Conservation (phyloP, 805 yeast genomes). For the Lipomyces yamadae region DNA sequence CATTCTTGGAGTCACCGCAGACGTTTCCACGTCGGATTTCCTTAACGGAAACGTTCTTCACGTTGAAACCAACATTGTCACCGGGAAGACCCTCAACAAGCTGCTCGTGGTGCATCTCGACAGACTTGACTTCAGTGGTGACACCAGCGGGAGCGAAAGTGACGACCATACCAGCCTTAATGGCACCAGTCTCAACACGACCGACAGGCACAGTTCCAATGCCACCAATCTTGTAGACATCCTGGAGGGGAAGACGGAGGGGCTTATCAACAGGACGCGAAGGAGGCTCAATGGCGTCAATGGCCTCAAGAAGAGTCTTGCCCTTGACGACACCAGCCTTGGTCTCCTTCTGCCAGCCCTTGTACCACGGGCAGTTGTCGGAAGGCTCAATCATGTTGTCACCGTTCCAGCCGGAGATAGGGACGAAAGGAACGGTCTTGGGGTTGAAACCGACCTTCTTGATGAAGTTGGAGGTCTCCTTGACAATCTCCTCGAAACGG, state of each 20-base stretch:
- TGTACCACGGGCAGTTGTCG: constrained; percentile 83
- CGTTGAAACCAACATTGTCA: constrained; percentile 90
- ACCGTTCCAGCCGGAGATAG: constrained; percentile 92
- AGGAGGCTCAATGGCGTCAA: constrained; percentile 82
- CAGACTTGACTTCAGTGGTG: constrained; percentile 88
- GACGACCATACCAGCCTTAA: constrained; percentile 90
- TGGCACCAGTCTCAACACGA: constrained; percentile 90
- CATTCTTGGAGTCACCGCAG: constrained; percentile 87
- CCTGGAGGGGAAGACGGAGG: constrained; percentile 87
- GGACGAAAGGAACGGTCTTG: constrained; percentile 83
- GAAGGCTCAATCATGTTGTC: constrained; percentile 89
- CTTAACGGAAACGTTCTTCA: constrained; percentile 87
- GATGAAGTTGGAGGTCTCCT: constrained; percentile 79
- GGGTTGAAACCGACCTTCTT: constrained; percentile 86
- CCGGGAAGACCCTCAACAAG: constrained; percentile 82
- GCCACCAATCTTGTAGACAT: constrained; percentile 93
- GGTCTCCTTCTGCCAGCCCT: constrained; percentile 84
- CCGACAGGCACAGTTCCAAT: constrained; percentile 93
- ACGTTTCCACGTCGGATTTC: constrained; percentile 94
- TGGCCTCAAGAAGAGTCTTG: constrained; percentile 83
- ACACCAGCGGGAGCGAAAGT: constrained; percentile 90
- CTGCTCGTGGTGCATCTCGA: constrained; percentile 86
- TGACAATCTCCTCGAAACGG: constrained; percentile 77
- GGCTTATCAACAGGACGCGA: constrained; percentile 83
- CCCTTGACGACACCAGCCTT: constrained; percentile 72